These are phyloP conservation scores for Leptographium wingfieldii DNA, from an alignment of 2,329 filamentous ascomycete species.

Conservation along the genomic window DNA sequence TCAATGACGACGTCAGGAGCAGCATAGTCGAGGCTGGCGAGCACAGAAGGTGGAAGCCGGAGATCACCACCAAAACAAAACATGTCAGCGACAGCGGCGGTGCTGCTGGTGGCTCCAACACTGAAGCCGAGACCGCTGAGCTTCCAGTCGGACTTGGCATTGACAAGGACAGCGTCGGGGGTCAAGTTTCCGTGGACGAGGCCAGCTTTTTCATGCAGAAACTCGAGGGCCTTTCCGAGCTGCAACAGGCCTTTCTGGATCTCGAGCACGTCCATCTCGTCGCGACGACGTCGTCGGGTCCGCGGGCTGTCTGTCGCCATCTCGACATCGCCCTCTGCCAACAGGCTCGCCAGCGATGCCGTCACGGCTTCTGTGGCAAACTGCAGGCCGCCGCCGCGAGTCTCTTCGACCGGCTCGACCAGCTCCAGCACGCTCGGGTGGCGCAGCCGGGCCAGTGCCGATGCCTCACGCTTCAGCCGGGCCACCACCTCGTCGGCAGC, in stretches of 20 bases:
- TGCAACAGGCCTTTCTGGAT: constrained; percentile 94
- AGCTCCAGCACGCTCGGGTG: constrained; percentile 90
- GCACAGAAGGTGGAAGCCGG: constrained; percentile 66
- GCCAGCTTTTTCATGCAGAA: constrained; percentile 14
- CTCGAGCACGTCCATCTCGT: constrained; percentile 93
- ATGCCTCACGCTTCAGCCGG: constrained; percentile 80
- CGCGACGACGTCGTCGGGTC: constrained; percentile 51
- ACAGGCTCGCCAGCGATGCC: constrained; percentile 67
- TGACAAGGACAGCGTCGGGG: constrained; percentile 85
- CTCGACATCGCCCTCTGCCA: constrained; percentile 67
- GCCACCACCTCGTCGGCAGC: constrained; percentile 84
- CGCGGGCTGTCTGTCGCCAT: constrained; percentile 56
- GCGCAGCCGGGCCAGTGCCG: constrained; percentile 72
- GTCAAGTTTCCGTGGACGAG: constrained; percentile 91
- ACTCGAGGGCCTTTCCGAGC: constrained; percentile 31
- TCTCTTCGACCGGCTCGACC: constrained; percentile 91
- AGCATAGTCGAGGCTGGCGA: constrained; percentile 84
- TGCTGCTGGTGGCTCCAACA: constrained; percentile 57
- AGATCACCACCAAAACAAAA: constrained; percentile 80
- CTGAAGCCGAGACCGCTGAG: constrained; percentile 89
- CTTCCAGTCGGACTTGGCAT: constrained; percentile 98
- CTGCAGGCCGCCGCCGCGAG: constrained; percentile 77
- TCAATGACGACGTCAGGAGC: constrained; percentile 93
- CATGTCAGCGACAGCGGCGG: constrained; percentile 44
- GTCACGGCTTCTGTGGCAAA: constrained; percentile 92